Evolutionary conservation across 805 yeast genomes (phyloP).

Genomic region (Wickerhamiella nectarea): DNA sequence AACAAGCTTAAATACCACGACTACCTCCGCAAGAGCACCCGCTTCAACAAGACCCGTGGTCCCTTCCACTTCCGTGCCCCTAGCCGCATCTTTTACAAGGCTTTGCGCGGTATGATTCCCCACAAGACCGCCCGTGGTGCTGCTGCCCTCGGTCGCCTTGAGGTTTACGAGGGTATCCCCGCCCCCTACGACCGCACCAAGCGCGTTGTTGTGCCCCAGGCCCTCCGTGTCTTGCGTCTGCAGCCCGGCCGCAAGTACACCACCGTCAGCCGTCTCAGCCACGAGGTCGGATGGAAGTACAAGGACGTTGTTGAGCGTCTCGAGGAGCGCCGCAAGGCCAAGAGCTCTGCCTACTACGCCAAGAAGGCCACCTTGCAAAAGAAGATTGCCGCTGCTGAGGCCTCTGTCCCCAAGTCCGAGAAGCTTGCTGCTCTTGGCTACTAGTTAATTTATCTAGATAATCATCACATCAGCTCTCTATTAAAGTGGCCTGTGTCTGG

Average conservation of each 20-base stretch:
- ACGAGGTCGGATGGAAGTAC: conserved; percentile 99
- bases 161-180: conserved; percentile 99
- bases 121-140: conserved; percentile 99
- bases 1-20: conserved; percentile 99
- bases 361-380: conserved; percentile 93
- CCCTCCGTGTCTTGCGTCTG: conserved; percentile 96
- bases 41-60: conserved; percentile 97
- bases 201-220: conserved; percentile 99
- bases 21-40: conserved; percentile 98
- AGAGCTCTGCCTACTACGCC: conserved; percentile 97
- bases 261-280: conserved; percentile 89
- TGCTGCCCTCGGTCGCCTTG: conserved; percentile 98
- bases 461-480: neutral
- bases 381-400: conserved; percentile 79
- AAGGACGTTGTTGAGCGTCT: conserved; percentile 92
- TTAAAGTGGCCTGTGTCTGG: too few species aligned
- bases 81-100: conserved; percentile 98
- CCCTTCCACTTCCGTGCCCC: conserved; percentile 99
- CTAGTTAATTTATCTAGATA: conserved; percentile 34
- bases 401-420: conserved; percentile 78
- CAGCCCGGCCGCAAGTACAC: conserved; percentile 99
- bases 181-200: conserved; percentile 99
- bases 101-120: conserved; percentile 97
- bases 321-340: conserved; percentile 99
- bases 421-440: conserved; percentile 95